These are phyloP conservation scores for Saccharomyces pastorianus DNA, from an alignment of 1,139 yeast genomes.

Conservation along the genomic window DNA sequence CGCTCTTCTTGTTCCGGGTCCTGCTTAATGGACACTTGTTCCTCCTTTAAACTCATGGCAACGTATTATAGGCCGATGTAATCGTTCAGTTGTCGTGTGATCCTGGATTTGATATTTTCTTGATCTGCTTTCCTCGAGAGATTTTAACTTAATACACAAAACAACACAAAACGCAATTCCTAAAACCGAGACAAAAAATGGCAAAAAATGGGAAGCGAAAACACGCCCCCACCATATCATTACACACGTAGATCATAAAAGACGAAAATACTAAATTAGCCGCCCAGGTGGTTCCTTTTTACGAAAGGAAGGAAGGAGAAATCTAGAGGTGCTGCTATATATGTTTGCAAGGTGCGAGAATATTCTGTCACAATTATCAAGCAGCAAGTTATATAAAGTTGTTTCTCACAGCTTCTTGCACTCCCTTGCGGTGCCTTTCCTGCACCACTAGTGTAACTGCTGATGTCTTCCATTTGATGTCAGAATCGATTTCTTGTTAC, in stretches of 20 bases:
- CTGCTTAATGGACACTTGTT: slow-evolving; percentile 9
- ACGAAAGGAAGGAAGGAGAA: background rate
- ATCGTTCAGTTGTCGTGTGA: background rate
- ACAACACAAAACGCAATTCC: background rate
- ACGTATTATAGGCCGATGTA: background rate
- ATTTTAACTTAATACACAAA: background rate
- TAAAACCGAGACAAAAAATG: background rate
- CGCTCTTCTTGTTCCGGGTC: slow-evolving; percentile 2
- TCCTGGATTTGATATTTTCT: background rate
- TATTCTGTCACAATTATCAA: background rate
- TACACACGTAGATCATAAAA: background rate
- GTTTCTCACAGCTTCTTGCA: background rate
- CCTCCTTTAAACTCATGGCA: slow-evolving; percentile 8
- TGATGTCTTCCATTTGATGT: background rate
- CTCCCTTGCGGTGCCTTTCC: background rate
- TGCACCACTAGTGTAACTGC: background rate
- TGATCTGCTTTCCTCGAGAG: background rate
- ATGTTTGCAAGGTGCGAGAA: background rate
- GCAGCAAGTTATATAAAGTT: background rate
- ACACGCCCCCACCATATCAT: background rate
- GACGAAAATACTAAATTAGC: background rate
- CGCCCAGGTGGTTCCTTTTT: background rate
- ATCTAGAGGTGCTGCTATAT: background rate
- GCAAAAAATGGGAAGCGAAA: background rate
- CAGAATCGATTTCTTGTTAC: background rate